Percentiles rank a stretch among this genome's conserved stretches.
phyloP scores from a whole-genome alignment of 179 eudicot genomes.

The Camellia oleifera region DNA sequence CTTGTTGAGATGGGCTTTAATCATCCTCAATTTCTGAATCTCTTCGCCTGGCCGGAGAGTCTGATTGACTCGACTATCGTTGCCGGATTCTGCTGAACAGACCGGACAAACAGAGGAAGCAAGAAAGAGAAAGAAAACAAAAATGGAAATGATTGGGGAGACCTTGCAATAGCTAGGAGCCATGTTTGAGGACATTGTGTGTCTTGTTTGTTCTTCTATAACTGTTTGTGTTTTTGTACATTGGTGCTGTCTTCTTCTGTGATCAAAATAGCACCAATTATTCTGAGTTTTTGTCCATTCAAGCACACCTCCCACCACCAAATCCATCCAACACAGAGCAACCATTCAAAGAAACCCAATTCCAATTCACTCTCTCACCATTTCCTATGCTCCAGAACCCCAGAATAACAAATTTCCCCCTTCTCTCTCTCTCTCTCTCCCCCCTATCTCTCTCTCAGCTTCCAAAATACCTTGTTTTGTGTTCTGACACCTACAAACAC shows the following conservation, averaged over 20 bases:
- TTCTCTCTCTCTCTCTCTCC: conserved; percentile 18
- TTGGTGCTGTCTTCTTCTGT: conserved; percentile 66
- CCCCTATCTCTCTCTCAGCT: conserved; percentile 19
- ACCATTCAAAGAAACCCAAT: conserved; percentile 16
- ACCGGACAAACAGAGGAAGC: conserved; percentile 32
- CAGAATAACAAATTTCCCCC: not conserved
- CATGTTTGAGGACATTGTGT: conserved; percentile 25
- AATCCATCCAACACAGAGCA: conserved; percentile 13
- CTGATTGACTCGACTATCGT: conserved; percentile 31
- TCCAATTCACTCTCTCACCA: conserved; percentile 34
- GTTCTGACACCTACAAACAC: conserved; percentile 15
- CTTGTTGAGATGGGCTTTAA: conserved; percentile 63
- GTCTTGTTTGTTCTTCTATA: conserved; percentile 23
- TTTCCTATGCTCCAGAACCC: conserved; percentile 16
- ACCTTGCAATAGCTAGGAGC: conserved; percentile 24
- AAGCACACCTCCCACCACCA: conserved; percentile 15
- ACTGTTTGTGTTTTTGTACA: conserved; percentile 34
- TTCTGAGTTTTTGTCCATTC: conserved; percentile 19
- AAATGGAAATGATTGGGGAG: conserved; percentile 46
- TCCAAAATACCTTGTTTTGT: conserved; percentile 18
- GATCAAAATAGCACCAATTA: conserved; percentile 23
- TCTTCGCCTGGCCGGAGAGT: conserved; percentile 45
- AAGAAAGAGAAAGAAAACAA: conserved; percentile 48
- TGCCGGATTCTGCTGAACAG: conserved; percentile 17
- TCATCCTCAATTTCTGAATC: conserved; percentile 42